These are phyloP conservation scores for Bothriochloa decipiens DNA, from an alignment of 176 grass and related monocot genomes.

Conservation along the genomic window DNA sequence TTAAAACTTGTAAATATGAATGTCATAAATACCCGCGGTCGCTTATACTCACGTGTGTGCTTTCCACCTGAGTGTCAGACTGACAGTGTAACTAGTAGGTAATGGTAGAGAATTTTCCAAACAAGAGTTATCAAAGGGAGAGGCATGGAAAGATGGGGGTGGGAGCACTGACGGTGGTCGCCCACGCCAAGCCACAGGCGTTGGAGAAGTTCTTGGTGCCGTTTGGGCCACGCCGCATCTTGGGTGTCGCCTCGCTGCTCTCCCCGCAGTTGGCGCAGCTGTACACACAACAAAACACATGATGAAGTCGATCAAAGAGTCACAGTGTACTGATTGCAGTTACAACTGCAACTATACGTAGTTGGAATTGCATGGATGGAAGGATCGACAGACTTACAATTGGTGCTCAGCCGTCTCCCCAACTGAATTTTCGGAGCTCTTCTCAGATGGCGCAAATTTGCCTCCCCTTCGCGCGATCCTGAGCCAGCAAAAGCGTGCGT, in stretches of 20 bases:
- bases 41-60: too few species aligned
- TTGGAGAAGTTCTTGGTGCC: slow-evolving; percentile 53
- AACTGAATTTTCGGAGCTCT: background rate
- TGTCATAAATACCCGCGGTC: too few species aligned
- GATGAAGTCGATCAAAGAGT: background rate
- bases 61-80: too few species aligned
- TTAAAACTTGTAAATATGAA: too few species aligned
- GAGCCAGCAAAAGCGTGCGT: background rate
- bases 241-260: slow-evolving; percentile 44
- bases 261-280: slow-evolving; percentile 51
- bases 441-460: slow-evolving; percentile 38
- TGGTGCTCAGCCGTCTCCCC: background rate
- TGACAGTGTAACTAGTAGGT: too few species aligned
- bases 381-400: slow-evolving; percentile 28
- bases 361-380: background rate
- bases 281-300: background rate
- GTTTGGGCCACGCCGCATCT: slow-evolving; percentile 58
- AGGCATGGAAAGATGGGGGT: too few species aligned
- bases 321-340: background rate
- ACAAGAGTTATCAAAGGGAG: too few species aligned
- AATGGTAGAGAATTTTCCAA: too few species aligned
- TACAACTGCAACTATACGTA: too few species aligned
- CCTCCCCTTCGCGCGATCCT: slow-evolving; percentile 54
- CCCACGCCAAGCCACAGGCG: slow-evolving; percentile 56
- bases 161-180: slow-evolving; percentile 30